Conservation (phyloP, 2,329 filamentous ascomycete genomes). For the Ceratocystiopsis sp. region DNA sequence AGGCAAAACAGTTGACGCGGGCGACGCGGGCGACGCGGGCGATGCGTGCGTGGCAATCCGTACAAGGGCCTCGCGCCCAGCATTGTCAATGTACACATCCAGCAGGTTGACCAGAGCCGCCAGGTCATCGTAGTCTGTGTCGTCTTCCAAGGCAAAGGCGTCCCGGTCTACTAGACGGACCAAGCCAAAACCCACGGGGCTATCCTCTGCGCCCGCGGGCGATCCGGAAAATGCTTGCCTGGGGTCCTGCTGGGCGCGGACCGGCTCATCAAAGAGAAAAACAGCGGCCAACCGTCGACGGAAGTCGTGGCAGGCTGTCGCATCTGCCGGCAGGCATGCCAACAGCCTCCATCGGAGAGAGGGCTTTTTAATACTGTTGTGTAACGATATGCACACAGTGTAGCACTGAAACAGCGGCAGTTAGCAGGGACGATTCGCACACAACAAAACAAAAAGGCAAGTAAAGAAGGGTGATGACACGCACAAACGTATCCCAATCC, state of each 20-base stretch:
- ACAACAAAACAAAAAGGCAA: constrained; percentile 13
- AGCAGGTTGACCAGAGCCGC: constrained; percentile 49
- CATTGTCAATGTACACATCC: constrained; percentile 55
- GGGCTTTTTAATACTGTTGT: constrained; percentile 27
- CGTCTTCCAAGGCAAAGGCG: constrained; percentile 30
- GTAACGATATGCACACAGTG: constrained; percentile 29
- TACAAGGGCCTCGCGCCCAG: constrained; percentile 8
- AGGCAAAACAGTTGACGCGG: too few relatives aligned
- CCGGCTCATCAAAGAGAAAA: constrained; percentile 38
- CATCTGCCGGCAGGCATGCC: constrained; percentile 37
- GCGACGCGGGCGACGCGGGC: background rate
- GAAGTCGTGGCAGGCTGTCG: constrained; percentile 36
- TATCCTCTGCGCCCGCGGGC: constrained; percentile 2
- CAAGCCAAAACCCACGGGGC: constrained; percentile 16
- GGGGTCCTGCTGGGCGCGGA: constrained; percentile 23
- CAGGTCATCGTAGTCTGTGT: constrained; percentile 53
- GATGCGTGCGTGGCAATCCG: constrained; percentile 8
- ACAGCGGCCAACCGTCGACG: constrained; percentile 48
- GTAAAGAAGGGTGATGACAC: constrained; percentile 5
- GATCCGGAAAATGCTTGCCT: constrained; percentile 27
- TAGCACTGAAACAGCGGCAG: constrained; percentile 20
- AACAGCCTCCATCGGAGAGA: constrained; percentile 41
- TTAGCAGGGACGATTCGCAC: constrained; percentile 6
- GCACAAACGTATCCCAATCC: constrained; percentile 21
- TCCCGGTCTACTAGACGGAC: constrained; percentile 14